Evolutionary conservation across 2,329 filamentous ascomycete genomes (phyloP).

Genomic region (Triangularia verruculosa): DNA sequence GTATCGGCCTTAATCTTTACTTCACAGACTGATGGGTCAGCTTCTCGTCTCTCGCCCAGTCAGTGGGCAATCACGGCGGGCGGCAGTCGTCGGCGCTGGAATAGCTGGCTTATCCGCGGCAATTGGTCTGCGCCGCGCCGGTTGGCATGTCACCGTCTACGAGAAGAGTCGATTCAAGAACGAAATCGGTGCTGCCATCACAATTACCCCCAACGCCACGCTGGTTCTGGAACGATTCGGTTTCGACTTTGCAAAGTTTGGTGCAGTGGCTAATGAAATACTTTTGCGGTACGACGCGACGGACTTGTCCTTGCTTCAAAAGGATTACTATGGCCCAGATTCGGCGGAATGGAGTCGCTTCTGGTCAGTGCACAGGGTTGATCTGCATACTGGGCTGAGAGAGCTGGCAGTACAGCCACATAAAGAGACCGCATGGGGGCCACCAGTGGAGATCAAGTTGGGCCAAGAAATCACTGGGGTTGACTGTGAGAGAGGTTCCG

Average conservation of each 20-base stretch:
- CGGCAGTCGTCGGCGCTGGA: constrained; percentile 35
- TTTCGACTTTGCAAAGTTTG: constrained; percentile 9
- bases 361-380: constrained; percentile 23
- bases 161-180: constrained; percentile 38
- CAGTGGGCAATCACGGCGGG: background rate
- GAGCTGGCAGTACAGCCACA: constrained; percentile 6
- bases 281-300: background rate
- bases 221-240: constrained; percentile 20
- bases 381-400: constrained; percentile 20
- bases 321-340: constrained; percentile 15
- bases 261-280: constrained; percentile 16
- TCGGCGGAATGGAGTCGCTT: background rate
- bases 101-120: constrained; percentile 38
- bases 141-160: constrained; percentile 36
- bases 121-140: constrained; percentile 29
- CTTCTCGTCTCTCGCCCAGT: background rate
- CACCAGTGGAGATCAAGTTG: constrained; percentile 9
- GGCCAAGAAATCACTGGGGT: constrained; percentile 11
- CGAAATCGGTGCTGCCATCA: constrained; percentile 38
- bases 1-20: background rate
- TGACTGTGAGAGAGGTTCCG: constrained; percentile 14
- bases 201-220: constrained; percentile 20
- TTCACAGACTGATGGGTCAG: background rate
- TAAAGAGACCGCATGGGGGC: background rate
- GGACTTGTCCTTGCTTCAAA: background rate